Base-by-base conservation (phyloP, 169 alveolate genomes). In the Plasmodium reichenowi region DNA sequence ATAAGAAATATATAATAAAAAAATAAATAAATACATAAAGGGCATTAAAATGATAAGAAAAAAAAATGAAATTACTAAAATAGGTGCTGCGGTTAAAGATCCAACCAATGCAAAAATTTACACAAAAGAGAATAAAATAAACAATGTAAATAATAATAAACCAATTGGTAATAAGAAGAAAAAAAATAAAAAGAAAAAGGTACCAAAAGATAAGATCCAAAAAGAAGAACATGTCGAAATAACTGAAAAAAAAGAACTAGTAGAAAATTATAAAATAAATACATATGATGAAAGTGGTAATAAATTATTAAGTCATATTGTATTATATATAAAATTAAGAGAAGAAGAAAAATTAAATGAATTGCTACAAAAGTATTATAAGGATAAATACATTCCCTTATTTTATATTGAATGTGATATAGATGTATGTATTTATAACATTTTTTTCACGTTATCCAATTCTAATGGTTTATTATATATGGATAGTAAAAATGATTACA, bases 221-320 rank as follows among this genome's bases (percentile, higher is more conserved):
- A 94, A 93, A 62, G 93, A 93, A 83, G 93, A 88, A 38, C 93
- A 94, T 29, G 86, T 91, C 13, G 86, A 94, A 45, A 62, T 91
- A 32, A 92, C 72, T 47, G 85, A 80, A 38, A 93, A 93, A 59
- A 59, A 91, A 22, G 89, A 91, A 38, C 71, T 93, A 48, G 75
- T 93, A 47, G 93, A 91, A 78, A 92, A 73, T 54, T 32, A 88
- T n/a, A 85, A 75, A 63, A 78, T 93, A 58, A 92, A 91, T 75
- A 91, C 76, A 7, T 88, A 76, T 60, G 85, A 92, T 15, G 94
- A 59, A 58, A 91, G 38, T 88, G 94, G 43, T 66, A 58, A 72
- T 68, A 87, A 48, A 72, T 13, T 92, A 48, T 22, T 47, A 59
- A 50, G 26, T 47, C 64, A 88, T 67, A 71, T 60, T 3, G 5